Evolutionary conservation across 1,284 basidiomycete genomes (phyloP).

Genomic region (Vanrija pseudolonga): DNA sequence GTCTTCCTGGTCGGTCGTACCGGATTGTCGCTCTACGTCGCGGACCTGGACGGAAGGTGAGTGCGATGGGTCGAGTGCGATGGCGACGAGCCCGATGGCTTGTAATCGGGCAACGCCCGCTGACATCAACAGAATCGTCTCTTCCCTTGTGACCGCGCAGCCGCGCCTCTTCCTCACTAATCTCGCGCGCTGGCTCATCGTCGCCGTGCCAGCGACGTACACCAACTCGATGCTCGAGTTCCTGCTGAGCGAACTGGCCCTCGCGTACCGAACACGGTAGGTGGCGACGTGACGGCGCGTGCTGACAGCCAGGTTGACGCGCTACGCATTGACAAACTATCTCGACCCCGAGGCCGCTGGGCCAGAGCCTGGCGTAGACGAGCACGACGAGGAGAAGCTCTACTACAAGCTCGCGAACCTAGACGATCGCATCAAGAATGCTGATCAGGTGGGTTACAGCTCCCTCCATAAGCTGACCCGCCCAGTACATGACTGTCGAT

Average conservation of each 20-base stretch:
- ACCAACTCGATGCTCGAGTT: conserved; percentile 95
- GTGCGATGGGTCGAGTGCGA: conserved; percentile 28
- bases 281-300: neutral
- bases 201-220: conserved; percentile 94
- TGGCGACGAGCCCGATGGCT: neutral
- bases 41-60: conserved; percentile 81
- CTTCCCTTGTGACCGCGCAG: conserved; percentile 85
- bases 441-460: conserved; percentile 66
- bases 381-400: conserved; percentile 52
- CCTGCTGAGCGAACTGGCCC: conserved; percentile 87
- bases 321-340: conserved; percentile 75
- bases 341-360: conserved; percentile 58
- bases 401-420: conserved; percentile 93
- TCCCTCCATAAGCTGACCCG: neutral
- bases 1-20: conserved; percentile 83
- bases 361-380: too few relatives aligned
- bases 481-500: conserved; percentile 74
- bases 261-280: conserved; percentile 79
- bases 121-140: conserved; percentile 68
- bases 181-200: conserved; percentile 82
- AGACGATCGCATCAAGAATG: conserved; percentile 93
- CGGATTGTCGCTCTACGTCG: conserved; percentile 90
- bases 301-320: neutral
- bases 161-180: conserved; percentile 76
- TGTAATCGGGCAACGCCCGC: neutral